Conservation (phyloP, 345 rosid species). For the Linum tenue region DNA sequence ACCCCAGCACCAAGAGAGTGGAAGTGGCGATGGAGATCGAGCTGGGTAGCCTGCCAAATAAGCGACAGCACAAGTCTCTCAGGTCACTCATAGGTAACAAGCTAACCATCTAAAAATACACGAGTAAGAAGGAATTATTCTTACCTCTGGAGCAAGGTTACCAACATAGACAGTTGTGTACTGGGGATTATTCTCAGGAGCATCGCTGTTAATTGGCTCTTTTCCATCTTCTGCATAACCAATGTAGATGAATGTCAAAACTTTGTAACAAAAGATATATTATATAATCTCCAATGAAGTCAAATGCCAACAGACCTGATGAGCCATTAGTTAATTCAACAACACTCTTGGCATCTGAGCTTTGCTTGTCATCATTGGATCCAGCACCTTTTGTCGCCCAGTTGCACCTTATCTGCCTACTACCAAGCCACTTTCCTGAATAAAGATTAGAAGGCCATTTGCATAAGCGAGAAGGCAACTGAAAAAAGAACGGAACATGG, state of each 20-base stretch:
- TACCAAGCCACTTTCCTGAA: constrained; percentile 92
- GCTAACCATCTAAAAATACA: constrained; percentile 1
- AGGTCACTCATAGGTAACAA: background rate
- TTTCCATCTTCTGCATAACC: constrained; percentile 75
- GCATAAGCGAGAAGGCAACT: background rate
- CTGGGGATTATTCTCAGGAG: constrained; percentile 88
- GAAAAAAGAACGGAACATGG: background rate
- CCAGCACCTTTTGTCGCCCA: constrained; percentile 97
- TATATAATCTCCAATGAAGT: no score
- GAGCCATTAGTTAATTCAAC: constrained; percentile 82
- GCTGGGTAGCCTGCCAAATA: constrained; percentile 63
- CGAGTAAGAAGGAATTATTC: constrained; percentile 10
- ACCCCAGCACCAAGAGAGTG: constrained; percentile 83
- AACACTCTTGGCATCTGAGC: constrained; percentile 74
- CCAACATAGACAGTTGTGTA: constrained; percentile 96
- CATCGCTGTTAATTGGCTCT: constrained; percentile 59
- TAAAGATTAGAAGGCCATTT: background rate
- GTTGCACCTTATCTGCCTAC: constrained; percentile 91
- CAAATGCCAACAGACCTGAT: constrained; percentile 40
- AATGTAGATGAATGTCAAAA: constrained; percentile 1
- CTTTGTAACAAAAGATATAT: background rate
- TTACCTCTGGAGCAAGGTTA: constrained; percentile 85
- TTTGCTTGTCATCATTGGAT: constrained; percentile 71
- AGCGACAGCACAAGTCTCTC: background rate
- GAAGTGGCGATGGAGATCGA: constrained; percentile 85